These are phyloP conservation scores for Lotus japonicus DNA, from an alignment of 306 rosid genomes.

Conservation along the genomic window DNA sequence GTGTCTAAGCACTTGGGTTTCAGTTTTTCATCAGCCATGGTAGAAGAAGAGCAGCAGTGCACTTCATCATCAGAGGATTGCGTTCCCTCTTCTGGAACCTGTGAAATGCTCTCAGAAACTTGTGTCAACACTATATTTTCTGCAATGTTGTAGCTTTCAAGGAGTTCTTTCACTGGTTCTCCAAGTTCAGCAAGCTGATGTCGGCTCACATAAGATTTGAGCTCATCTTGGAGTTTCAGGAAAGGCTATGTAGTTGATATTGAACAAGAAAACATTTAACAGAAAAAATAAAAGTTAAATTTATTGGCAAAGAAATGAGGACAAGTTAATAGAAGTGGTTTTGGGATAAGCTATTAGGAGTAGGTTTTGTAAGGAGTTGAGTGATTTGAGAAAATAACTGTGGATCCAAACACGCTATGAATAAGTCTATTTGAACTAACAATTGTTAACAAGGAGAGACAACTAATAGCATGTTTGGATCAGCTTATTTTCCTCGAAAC, in stretches of 20 bases:
- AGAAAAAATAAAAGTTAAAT: background rate
- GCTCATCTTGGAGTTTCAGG: slow-evolving; percentile 54
- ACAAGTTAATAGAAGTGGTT: too few relatives aligned
- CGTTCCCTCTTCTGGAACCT: slow-evolving; percentile 56
- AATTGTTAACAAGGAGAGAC: too few relatives aligned
- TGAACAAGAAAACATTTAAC: too few relatives aligned
- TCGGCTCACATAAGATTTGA: slow-evolving; percentile 49
- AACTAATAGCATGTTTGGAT: too few relatives aligned
- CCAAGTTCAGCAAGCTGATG: slow-evolving; percentile 41
- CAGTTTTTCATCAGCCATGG: slow-evolving; percentile 37
- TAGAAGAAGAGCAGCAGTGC: slow-evolving; percentile 39
- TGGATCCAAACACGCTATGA: too few relatives aligned
- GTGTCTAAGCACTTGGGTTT: slow-evolving; percentile 48
- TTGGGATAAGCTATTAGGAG: too few relatives aligned
- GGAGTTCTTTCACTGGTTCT: slow-evolving; percentile 48
- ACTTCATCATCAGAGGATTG: slow-evolving; percentile 67
- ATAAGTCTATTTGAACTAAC: too few relatives aligned
- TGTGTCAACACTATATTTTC: slow-evolving; percentile 45
- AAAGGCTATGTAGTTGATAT: slow-evolving; percentile 25
- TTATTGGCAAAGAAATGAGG: too few relatives aligned
- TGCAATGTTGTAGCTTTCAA: slow-evolving; percentile 42
- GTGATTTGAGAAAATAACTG: too few relatives aligned
- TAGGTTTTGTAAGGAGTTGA: too few relatives aligned
- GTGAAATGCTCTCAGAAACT: slow-evolving; percentile 54
- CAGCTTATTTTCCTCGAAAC: too few relatives aligned